A percentile compares a stretch with the other conserved stretches of the same genome.
Evolutionary conservation across 2,329 filamentous ascomycete species (phyloP).

Genomic region (Pseudogymnoascus sp.): DNA sequence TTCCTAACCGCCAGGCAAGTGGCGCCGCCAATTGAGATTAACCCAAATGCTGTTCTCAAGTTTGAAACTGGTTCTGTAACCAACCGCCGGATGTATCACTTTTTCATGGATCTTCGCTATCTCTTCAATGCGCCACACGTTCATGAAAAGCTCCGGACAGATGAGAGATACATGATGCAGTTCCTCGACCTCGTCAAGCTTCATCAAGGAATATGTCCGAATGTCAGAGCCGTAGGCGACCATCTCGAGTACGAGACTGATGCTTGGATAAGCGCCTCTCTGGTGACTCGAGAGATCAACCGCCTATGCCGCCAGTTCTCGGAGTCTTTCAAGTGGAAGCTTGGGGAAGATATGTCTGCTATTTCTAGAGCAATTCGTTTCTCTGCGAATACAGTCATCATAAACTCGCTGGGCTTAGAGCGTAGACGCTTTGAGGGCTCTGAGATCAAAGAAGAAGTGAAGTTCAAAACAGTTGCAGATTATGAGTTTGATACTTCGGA

Average conservation of each 20-base stretch:
- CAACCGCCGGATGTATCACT: slow-evolving; percentile 93
- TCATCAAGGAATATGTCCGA: slow-evolving; percentile 94
- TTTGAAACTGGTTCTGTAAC: slow-evolving; percentile 94
- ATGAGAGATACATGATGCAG: slow-evolving; percentile 83
- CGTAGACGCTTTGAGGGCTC: slow-evolving; percentile 74
- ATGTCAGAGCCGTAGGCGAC: slow-evolving; percentile 82
- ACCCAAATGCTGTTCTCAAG: slow-evolving; percentile 75
- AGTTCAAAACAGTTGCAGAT: slow-evolving; percentile 68
- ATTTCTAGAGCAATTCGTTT: slow-evolving; percentile 66
- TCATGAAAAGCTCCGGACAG: slow-evolving; percentile 71
- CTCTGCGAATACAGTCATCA: slow-evolving; percentile 73
- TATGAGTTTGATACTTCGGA: slow-evolving; percentile 67
- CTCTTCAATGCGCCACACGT: slow-evolving; percentile 84
- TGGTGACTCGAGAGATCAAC: slow-evolving; percentile 93
- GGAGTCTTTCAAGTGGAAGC: slow-evolving; percentile 69
- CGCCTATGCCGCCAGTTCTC: slow-evolving; percentile 81
- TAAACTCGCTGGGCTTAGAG: slow-evolving; percentile 86
- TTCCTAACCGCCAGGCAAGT: slow-evolving; percentile 95
- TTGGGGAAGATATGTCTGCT: slow-evolving; percentile 54
- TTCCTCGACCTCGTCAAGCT: slow-evolving; percentile 94
- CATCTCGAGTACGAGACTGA: slow-evolving; percentile 98
- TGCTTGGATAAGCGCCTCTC: slow-evolving; percentile 91
- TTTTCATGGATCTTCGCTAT: slow-evolving; percentile 90
- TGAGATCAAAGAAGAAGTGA: slow-evolving; percentile 79
- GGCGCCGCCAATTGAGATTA: slow-evolving; percentile 83